phyloP scores from a whole-genome alignment of 2,329 filamentous ascomycete species.

The Colletotrichum spinosum region DNA sequence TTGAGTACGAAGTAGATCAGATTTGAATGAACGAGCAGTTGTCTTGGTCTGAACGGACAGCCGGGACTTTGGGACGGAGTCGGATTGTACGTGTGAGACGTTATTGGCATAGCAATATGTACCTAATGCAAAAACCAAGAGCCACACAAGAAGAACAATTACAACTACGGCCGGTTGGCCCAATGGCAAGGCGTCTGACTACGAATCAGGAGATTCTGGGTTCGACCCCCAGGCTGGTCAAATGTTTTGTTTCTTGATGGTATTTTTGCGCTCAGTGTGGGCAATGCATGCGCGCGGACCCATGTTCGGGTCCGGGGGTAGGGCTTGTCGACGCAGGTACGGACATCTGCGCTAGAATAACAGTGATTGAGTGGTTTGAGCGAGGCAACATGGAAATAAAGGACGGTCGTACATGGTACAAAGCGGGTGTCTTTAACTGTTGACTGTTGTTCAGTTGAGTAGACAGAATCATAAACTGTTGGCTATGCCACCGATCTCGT shows the following conservation, averaged over 20 bases:
- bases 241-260: conserved; percentile 3
- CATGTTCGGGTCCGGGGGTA: conserved; percentile 10
- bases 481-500: too few species aligned
- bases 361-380: too few species aligned
- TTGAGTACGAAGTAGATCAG: background rate
- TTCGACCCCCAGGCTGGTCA: conserved; percentile 39
- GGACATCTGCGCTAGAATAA: too few species aligned
- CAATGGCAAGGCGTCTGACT: conserved; percentile 58
- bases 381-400: too few species aligned
- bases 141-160: conserved; percentile 8
- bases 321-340: background rate
- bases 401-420: too few species aligned
- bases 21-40: background rate
- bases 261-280: background rate
- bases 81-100: background rate
- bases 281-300: conserved; percentile 19
- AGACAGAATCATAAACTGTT: too few species aligned
- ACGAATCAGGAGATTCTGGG: conserved; percentile 43
- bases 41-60: background rate
- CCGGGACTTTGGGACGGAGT: background rate
- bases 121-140: background rate
- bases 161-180: conserved; percentile 43
- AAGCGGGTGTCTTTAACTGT: too few species aligned
- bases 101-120: too few species aligned
- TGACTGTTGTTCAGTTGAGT: too few species aligned